Evolutionary conservation across 1,284 basidiomycete species (phyloP), one percentile per base, ranked within the genome.

Genomic region (Somion occarium): DNA sequence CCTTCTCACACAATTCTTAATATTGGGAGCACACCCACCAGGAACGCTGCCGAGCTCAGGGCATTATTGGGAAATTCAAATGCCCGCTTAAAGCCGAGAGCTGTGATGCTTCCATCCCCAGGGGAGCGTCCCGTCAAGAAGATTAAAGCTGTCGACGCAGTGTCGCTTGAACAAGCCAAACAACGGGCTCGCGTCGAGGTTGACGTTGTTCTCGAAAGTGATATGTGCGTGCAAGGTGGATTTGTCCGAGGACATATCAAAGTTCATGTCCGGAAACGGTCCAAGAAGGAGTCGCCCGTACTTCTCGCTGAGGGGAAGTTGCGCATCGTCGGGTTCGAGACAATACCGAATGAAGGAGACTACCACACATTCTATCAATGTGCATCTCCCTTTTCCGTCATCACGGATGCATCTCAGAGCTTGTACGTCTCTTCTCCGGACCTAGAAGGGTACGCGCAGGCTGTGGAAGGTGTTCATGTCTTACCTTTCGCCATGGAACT

Each of bases 311-410:
- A 80, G 48, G 91, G 86, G 3, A 96, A 94, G 71, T 70, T 96
- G 30, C 78, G 93, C 38, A 76, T 96, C 13, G 79, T 97, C 46
- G 94, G 94, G 1, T 96, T 93, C 62, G 94, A 97, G 70, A 83
- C 79, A 52, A 75, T 90, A 46, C 73, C 81, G 0, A 73, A 78
- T 37, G 74, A 79, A 53, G 73, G 80, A 49, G 71, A 80, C 2
- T 75, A 88, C n/a, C 85, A 92, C 65, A 85, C 88, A 18, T 96
- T 98, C 70, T 94, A 92, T 67, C 91, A 93, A 60, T 83, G 83
- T 60, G 81, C 87, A 3, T 75, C 81, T 15, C 69, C 76, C 11
- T 73, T 97, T 18, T 75, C 80, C 4, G 69, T 78, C 1, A 74
- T 81, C 49, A 76, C 77, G 27, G 72, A 67, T 41, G 72, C 63